These are phyloP conservation scores for Thelephora aurantiotincta DNA, from an alignment of 768 basidiomycete genomes.

Conservation along the genomic window DNA sequence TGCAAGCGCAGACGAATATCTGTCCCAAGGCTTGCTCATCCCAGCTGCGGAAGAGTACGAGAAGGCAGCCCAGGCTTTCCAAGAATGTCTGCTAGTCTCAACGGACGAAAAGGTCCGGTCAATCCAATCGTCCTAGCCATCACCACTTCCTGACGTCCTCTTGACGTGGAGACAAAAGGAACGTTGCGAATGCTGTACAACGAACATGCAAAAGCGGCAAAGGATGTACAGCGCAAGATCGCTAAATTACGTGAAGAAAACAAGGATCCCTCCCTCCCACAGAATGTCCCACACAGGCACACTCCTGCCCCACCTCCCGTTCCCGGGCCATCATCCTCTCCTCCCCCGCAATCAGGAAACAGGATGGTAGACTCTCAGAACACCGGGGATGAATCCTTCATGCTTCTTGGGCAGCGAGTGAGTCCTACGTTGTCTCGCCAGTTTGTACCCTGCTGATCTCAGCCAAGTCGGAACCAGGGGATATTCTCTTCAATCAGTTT, in stretches of 20 bases:
- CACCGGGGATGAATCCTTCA: conserved; percentile 77
- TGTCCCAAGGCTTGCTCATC: conserved; percentile 51
- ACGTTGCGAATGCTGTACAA: conserved; percentile 64
- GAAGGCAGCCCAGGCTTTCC: conserved; percentile 66
- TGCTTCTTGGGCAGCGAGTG: conserved; percentile 74
- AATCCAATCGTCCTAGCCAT: not conserved
- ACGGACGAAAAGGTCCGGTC: conserved; percentile 49
- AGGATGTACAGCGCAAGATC: conserved; percentile 60
- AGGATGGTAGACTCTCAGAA: conserved; percentile 31
- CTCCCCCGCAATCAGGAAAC: conserved; percentile 31
- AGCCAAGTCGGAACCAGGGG: conserved; percentile 44
- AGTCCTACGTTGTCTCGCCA: conserved; percentile 13
- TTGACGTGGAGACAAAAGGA: conserved; percentile 45
- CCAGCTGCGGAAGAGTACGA: conserved; percentile 61
- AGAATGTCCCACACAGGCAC: conserved; percentile 30
- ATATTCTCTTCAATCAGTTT: conserved; percentile 71
- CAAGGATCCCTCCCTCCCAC: conserved; percentile 62
- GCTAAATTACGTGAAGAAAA: conserved; percentile 62
- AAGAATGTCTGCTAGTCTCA: conserved; percentile 58
- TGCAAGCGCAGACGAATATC: conserved; percentile 63
- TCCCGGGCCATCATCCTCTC: conserved; percentile 23
- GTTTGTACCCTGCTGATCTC: conserved; percentile 2
- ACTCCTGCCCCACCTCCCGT: conserved; percentile 10
- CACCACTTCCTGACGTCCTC: conserved; percentile 3
- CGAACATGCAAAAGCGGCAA: conserved; percentile 56